Percentiles rank a stretch among this genome's conserved stretches.
phyloP scores from a whole-genome alignment of 805 yeast genomes.

The Kodamaea fukazawae region DNA sequence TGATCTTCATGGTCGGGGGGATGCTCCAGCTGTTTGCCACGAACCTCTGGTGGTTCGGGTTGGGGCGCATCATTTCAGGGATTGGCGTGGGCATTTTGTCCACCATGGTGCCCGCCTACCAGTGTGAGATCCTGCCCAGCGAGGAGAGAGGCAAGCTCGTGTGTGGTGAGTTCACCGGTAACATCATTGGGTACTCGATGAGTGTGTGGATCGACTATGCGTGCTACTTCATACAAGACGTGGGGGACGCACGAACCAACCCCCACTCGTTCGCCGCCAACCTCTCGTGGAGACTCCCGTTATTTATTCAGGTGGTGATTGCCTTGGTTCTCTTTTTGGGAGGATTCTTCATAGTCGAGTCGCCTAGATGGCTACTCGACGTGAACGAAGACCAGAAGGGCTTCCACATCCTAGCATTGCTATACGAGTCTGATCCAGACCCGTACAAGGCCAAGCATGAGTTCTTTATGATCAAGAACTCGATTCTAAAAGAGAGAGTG shows the following conservation, averaged over 20 bases:
- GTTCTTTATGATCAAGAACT: slow-evolving; percentile 46
- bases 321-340: slow-evolving; percentile 70
- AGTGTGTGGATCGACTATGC: slow-evolving; percentile 87
- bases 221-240: slow-evolving; percentile 61
- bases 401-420: slow-evolving; percentile 35
- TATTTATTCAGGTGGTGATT: slow-evolving; percentile 71
- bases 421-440: slow-evolving; percentile 32
- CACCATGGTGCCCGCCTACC: slow-evolving; percentile 84
- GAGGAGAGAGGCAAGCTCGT: slow-evolving; percentile 83
- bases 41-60: slow-evolving; percentile 54
- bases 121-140: slow-evolving; percentile 84
- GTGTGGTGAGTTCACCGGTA: slow-evolving; percentile 86
- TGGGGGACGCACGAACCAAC: slow-evolving; percentile 39
- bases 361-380: slow-evolving; percentile 87
- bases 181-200: slow-evolving; percentile 73
- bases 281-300: slow-evolving; percentile 74
- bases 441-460: slow-evolving; percentile 37
- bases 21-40: slow-evolving; percentile 61
- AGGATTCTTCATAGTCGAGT: slow-evolving; percentile 75
- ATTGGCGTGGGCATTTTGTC: slow-evolving; percentile 84
- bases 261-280: slow-evolving; percentile 38
- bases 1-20: slow-evolving; percentile 78
- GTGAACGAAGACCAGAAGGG: slow-evolving; percentile 68
- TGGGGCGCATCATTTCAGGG: slow-evolving; percentile 78
- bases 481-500: slow-evolving; percentile 38